phyloP scores from a whole-genome alignment of 2,329 filamentous ascomycete genomes.

The Erysiphe pulchra region DNA sequence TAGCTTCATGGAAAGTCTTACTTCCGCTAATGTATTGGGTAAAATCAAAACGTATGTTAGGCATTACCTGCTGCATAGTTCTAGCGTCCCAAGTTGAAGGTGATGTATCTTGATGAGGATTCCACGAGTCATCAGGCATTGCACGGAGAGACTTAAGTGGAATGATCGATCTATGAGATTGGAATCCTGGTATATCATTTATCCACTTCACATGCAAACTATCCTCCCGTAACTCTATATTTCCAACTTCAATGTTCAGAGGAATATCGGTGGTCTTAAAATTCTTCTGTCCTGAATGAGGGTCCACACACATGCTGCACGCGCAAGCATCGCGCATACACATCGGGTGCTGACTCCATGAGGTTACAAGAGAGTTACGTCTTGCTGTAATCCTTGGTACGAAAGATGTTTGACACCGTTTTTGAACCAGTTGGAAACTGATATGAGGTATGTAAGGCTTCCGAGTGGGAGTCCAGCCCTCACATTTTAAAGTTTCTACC shows the following conservation, averaged over 20 bases:
- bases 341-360: conserved; percentile 1
- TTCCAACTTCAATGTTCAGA: conserved; percentile 16
- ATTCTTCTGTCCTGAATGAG: conserved; percentile 32
- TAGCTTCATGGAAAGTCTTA: conserved; percentile 28
- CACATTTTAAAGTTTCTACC: too few species aligned
- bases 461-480: too few species aligned
- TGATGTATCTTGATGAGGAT: neutral
- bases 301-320: conserved; percentile 29
- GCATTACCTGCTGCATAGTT: neutral
- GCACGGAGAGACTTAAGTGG: conserved; percentile 3
- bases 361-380: neutral
- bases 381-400: neutral
- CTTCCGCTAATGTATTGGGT: conserved; percentile 40
- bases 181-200: conserved; percentile 20
- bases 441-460: too few species aligned
- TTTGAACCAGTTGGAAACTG: too few species aligned
- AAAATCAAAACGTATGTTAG: conserved; percentile 28
- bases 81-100: conserved; percentile 15
- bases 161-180: conserved; percentile 8
- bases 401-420: too few species aligned
- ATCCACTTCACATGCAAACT: conserved; percentile 27
- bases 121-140: neutral
- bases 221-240: conserved; percentile 14
- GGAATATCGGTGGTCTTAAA: conserved; percentile 42
- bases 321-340: conserved; percentile 31